A percentile compares a stretch with the other conserved stretches of the same genome.
Conservation (phyloP, 129 eudicot genomes). For the Chrysanthemum seticuspe region DNA sequence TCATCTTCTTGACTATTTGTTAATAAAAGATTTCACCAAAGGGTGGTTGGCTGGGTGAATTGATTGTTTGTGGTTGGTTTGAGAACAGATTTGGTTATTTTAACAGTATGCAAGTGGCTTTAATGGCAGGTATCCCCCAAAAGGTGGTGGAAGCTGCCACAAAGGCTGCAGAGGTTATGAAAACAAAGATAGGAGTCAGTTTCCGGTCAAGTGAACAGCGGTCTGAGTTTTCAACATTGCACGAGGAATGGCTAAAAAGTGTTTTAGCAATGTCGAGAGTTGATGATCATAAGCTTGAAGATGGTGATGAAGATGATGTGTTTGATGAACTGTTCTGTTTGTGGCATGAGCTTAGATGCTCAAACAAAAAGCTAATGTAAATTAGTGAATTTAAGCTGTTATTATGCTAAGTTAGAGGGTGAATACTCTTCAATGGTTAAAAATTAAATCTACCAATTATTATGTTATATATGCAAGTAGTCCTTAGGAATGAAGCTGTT, state of each 20-base stretch:
- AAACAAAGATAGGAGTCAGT: constrained; percentile 58
- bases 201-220: constrained; percentile 77
- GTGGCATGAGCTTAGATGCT: constrained; percentile 83
- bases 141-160: constrained; percentile 71
- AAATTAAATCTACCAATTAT: constrained; percentile 50
- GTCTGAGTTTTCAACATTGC: constrained; percentile 75
- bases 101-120: constrained; percentile 94
- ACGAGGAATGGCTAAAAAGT: constrained; percentile 78
- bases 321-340: constrained; percentile 78
- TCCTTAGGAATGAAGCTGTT: no score
- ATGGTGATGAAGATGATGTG: constrained; percentile 25
- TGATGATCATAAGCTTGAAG: constrained; percentile 10
- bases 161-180: constrained; percentile 68
- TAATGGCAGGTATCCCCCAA: constrained; percentile 85
- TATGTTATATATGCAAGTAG: no score
- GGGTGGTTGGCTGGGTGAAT: no score
- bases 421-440: background rate
- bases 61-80: no score
- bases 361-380: constrained; percentile 33
- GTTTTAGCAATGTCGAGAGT: constrained; percentile 37
- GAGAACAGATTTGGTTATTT: no score
- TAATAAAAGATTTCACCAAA: no score
- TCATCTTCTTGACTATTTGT: no score
- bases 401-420: background rate
- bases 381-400: background rate